Conservation (phyloP, 2,329 filamentous ascomycete species). For the Penicillium hordei region DNA sequence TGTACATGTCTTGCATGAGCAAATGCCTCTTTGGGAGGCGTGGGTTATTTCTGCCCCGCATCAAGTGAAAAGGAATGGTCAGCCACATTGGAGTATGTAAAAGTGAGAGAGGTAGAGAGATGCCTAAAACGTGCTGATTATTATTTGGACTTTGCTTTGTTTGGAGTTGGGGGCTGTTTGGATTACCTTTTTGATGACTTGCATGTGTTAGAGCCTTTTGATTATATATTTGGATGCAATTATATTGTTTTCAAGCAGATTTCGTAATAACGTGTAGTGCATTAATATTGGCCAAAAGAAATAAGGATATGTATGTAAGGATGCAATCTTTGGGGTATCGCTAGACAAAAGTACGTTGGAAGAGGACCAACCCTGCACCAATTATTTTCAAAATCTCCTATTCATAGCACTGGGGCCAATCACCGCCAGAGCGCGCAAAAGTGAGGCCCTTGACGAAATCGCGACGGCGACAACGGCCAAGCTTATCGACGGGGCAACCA, state of each 20-base stretch:
- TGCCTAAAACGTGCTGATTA: neutral
- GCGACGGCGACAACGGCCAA: conserved; percentile 69
- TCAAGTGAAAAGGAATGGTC: neutral
- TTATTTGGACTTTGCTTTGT: neutral
- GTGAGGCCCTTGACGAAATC: conserved; percentile 72
- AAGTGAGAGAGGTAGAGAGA: too few relatives aligned
- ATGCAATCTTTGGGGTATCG: neutral
- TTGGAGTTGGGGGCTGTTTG: conserved; percentile 19
- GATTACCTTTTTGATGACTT: conserved; percentile 1
- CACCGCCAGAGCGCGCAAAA: conserved; percentile 70
- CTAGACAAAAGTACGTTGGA: neutral
- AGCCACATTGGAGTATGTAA: conserved; percentile 4
- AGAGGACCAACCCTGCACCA: neutral
- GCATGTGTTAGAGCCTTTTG: neutral
- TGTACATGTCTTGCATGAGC: conserved; percentile 32
- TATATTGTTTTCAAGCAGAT: neutral
- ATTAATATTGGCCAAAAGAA: neutral
- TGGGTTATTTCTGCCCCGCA: conserved; percentile 37
- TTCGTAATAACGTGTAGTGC: neutral
- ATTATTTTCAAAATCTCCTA: conserved; percentile 3
- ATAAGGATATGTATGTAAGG: neutral
- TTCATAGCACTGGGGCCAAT: conserved; percentile 66
- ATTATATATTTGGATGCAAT: neutral
- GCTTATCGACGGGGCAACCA: conserved; percentile 66
- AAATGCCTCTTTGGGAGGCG: conserved; percentile 39